phyloP scores from a whole-genome alignment of 176 grass and related monocot species.

The Triticum monococcum region DNA sequence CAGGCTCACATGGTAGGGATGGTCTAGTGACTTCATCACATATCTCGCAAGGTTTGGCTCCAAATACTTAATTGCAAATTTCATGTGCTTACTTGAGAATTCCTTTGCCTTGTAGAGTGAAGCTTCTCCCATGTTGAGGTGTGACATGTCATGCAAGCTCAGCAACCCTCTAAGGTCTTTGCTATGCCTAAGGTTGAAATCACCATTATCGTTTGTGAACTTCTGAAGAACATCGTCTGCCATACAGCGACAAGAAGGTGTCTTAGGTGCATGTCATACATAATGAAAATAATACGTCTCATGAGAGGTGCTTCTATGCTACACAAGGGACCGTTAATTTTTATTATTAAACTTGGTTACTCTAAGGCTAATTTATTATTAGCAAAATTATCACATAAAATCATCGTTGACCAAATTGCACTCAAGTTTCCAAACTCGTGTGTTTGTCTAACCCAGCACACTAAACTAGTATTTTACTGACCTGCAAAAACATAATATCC shows the following conservation, averaged over 20 bases:
- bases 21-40: conserved; percentile 48
- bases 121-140: conserved; percentile 50
- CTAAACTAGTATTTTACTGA: neutral
- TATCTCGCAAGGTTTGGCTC: conserved; percentile 30
- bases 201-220: neutral
- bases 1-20: conserved; percentile 59
- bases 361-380: too few species aligned
- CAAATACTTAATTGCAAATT: conserved; percentile 11
- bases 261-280: neutral
- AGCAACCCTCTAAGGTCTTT: conserved; percentile 47
- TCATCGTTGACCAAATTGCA: neutral
- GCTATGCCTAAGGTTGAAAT: conserved; percentile 27
- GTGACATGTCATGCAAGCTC: conserved; percentile 56
- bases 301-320: neutral
- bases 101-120: conserved; percentile 50
- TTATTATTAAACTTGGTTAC: too few species aligned
- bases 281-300: neutral
- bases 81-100: conserved; percentile 49
- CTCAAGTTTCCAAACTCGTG: neutral
- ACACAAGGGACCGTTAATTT: too few species aligned
- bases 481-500: conserved; percentile 39
- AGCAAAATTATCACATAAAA: neutral
- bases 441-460: neutral
- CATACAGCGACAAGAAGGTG: too few species aligned
- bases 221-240: conserved; percentile 33